These are phyloP conservation scores for Fusarium aywerte DNA, from an alignment of 2,329 filamentous ascomycete species.

Conservation along the genomic window DNA sequence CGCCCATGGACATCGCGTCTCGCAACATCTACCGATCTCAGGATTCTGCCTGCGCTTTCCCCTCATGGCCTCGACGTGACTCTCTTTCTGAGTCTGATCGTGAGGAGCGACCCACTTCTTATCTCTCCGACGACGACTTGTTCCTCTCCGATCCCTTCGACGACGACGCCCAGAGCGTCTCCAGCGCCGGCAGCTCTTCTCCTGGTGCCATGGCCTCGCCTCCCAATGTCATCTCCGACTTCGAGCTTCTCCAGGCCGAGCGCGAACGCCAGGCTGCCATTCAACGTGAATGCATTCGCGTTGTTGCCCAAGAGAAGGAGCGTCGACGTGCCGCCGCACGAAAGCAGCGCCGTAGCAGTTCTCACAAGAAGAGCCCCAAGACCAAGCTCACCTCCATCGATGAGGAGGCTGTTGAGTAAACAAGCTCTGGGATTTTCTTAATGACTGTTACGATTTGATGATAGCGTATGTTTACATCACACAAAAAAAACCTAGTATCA, in stretches of 20 bases:
- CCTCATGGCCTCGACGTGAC: constrained; percentile 67
- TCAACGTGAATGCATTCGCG: constrained; percentile 64
- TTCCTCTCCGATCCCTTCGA: constrained; percentile 63
- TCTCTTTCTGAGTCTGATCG: constrained; percentile 59
- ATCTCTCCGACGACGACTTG: constrained; percentile 72
- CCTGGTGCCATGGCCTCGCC: constrained; percentile 49
- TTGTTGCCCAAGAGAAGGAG: constrained; percentile 66
- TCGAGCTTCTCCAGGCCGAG: constrained; percentile 62
- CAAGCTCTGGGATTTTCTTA: constrained; percentile 40
- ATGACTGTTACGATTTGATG: constrained; percentile 46
- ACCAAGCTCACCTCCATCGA: constrained; percentile 60
- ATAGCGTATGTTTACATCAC: constrained; percentile 38
- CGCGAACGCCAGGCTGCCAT: constrained; percentile 59
- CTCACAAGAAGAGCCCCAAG: constrained; percentile 62
- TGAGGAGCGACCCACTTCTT: constrained; percentile 62
- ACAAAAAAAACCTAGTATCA: not conserved
- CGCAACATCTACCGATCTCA: constrained; percentile 54
- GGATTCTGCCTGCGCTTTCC: constrained; percentile 64
- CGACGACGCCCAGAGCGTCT: constrained; percentile 61
- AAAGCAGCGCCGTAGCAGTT: constrained; percentile 53
- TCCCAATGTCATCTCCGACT: constrained; percentile 56
- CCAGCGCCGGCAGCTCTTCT: constrained; percentile 57
- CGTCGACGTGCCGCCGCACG: constrained; percentile 56
- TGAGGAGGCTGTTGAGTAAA: constrained; percentile 57
- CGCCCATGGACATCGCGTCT: constrained; percentile 60